Base-by-base conservation (phyloP, 2,329 filamentous ascomycete genomes). In the Pseudogymnoascus pannorum region DNA sequence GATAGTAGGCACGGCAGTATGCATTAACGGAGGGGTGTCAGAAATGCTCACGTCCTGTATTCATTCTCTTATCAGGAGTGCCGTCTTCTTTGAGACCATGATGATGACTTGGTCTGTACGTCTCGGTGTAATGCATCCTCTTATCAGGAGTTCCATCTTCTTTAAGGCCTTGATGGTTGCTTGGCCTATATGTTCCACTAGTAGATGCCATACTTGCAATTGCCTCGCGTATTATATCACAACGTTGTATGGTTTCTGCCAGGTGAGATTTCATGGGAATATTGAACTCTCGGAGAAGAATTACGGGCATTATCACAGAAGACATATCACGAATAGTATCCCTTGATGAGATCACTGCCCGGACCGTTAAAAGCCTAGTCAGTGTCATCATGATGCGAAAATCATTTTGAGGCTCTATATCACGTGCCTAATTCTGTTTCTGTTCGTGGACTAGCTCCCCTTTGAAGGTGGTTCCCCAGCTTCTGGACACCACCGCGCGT, bases 11-110 rank as follows among this genome's bases (percentile, higher is more conserved):
- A 31, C 44, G 8, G 44, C 11, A 40, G 31, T 36, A 48, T 60
- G 36, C 33, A 60, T 24, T 60, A 9, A 51, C 9, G 38, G 35
- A 12, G 29, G 57, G 14, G 16, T 16, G 24, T 24, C 5, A 4
- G 29, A 24, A 40, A 58, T 58, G 31, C 33, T 58, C 36, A 54
- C 48, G 48, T 54, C 48, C 35, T 61, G 75, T 76, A 60, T 71
- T 72, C 58, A 77, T 74, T 62, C 75, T 72, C 67, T 73, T 69
- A 64, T 77, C 75, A 59, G 73, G 73, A 58, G 73, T 72, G 59
- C 75, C 75, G 65, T 77, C 75, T 67, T 76, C 69, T 66, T 73
- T 74, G 62, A 76, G 72, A 62, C 75, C 75, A 66, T 70, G 72
- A 67, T 77, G 74, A 70, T 77, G 31, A 18, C 57, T 58, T 5